These are phyloP conservation scores for Candida alai DNA, from an alignment of 805 yeast genomes.

Conservation along the genomic window DNA sequence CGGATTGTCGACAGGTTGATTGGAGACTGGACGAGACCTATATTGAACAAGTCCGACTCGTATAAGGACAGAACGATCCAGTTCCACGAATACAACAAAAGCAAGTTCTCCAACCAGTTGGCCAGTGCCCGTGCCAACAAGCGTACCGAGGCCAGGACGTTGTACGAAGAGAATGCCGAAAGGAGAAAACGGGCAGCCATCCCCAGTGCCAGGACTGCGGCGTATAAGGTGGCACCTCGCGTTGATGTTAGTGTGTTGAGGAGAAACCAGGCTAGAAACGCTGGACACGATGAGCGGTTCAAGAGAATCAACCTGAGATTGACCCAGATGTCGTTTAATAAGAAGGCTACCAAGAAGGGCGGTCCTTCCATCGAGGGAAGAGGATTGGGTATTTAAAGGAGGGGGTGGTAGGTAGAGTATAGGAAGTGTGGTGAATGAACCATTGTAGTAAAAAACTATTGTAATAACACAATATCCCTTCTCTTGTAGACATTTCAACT, in stretches of 20 bases:
- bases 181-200: constrained; percentile 94
- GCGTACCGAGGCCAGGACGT: constrained; percentile 45
- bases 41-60: constrained; percentile 91
- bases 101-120: constrained; percentile 44
- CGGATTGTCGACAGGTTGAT: constrained; percentile 85
- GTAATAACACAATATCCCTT: no score
- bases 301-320: constrained; percentile 66
- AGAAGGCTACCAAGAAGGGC: constrained; percentile 50
- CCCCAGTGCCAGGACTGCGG: constrained; percentile 85
- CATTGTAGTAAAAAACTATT: no score
- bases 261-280: constrained; percentile 41
- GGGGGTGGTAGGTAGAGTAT: no score
- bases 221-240: constrained; percentile 86
- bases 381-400: constrained; percentile 38
- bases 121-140: constrained; percentile 25
- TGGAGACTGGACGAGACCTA: constrained; percentile 98
- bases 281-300: constrained; percentile 70
- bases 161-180: constrained; percentile 86
- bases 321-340: constrained; percentile 44
- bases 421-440: constrained; percentile 4
- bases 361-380: constrained; percentile 83
- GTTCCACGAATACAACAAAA: constrained; percentile 64
- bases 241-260: constrained; percentile 51
- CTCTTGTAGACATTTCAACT: no score
- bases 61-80: constrained; percentile 82